Evolutionary conservation across 768 basidiomycete genomes (phyloP), one percentile per base, ranked within the genome.

Genomic region (Pleurotus cornucopiae): DNA sequence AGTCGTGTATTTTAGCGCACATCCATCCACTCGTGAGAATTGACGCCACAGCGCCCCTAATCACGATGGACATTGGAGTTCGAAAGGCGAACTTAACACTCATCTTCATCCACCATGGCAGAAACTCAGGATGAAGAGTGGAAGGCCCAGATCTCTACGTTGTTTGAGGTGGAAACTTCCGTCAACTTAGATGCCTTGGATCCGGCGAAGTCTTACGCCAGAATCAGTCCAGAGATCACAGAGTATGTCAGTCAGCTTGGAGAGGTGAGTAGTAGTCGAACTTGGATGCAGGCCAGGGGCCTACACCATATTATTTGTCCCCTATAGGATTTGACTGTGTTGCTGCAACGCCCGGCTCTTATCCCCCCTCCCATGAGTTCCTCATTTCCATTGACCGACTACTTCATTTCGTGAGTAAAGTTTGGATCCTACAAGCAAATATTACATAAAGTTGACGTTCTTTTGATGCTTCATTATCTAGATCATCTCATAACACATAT

Each of bases 401-500:
- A 86, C 62, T 84, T 79, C 57, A 73, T 85, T 53, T 85, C 83
- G 75, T 76, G 59, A 56, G 76, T 65, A n/a, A 18, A 14, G 41
- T 21, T 51, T 2, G 44, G 34, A 18, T 6, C 56, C 49, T 26
- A 26, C 60, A 65, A 44, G 7, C 11, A 0, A 34, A 34, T 9
- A 34, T 34, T 37, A 61, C 21, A 55, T 25, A 34, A 53, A 26
- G 13, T 23, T 26, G 20, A 23, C 26, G n/a, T 41, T 48, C 14
- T 39, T n/a, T 23, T 21, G n/a, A 34, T 34, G 38, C 23, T 46
- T 46, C 48, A 14, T 12, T 11, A 53, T 13, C 64, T 4, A 83
- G 83, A 4, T 82, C 84, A 1, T 85, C 83, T 0, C 85, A 87
- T 60, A 86, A 87, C 62, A 86, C 85, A 1, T 87, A 87, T 60